Percentiles rank a stretch among this genome's conserved stretches.
These are phyloP conservation scores for Coemansia sp. DNA, from an alignment of 371 early-diverging fungal species.

Conservation along the genomic window DNA sequence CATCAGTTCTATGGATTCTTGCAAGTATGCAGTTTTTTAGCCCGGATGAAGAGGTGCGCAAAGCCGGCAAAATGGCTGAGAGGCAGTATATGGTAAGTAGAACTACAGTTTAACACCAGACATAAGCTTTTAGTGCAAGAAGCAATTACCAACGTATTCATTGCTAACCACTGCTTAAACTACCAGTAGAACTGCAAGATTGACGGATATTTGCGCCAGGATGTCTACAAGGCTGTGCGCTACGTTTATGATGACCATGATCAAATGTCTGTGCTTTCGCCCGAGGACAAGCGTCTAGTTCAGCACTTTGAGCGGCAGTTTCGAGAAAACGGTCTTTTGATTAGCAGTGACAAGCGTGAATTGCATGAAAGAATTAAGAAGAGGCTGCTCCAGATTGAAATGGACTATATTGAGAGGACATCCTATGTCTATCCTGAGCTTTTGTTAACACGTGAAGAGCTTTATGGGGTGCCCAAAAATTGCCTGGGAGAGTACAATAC, in stretches of 20 bases:
- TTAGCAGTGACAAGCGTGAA: background rate
- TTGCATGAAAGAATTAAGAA: background rate
- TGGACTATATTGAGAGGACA: background rate
- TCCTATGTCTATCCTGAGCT: background rate
- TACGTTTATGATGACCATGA: conserved; percentile 4
- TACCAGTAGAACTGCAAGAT: background rate
- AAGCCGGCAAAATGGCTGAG: too few species aligned
- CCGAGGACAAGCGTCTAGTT: conserved; percentile 9
- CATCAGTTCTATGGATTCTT: too few species aligned
- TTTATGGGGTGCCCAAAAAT: conserved; percentile 70
- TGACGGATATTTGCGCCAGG: background rate
- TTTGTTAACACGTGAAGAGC: conserved; percentile 56
- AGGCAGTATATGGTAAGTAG: background rate
- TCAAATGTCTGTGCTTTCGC: background rate
- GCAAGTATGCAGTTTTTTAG: too few species aligned
- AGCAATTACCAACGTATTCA: too few species aligned
- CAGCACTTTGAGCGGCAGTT: conserved; percentile 2
- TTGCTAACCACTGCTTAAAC: background rate
- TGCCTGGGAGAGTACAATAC: conserved; percentile 55
- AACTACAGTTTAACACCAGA: too few species aligned
- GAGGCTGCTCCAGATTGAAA: background rate
- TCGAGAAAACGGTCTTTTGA: background rate
- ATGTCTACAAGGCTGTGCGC: conserved; percentile 12
- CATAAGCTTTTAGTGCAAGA: background rate
- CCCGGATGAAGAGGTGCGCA: too few species aligned